Evolutionary conservation across 805 yeast species (phyloP), one percentile per base, ranked within the genome.

Genomic region (Wickerhamiella vanderwaltii): DNA sequence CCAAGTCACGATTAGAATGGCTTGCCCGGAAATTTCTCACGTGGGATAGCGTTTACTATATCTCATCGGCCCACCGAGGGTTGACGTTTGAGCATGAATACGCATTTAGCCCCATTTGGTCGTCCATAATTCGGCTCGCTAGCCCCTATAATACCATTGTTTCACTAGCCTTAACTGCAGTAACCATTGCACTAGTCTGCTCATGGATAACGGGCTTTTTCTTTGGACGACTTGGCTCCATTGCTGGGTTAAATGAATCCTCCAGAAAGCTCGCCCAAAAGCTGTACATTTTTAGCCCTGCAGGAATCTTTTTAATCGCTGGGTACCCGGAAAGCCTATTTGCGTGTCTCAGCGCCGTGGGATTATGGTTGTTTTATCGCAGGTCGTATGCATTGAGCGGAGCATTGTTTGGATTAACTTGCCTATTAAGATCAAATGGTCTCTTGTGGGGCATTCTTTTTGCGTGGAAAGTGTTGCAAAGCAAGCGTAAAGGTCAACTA

Each of bases 11-110:
- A 30, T 13, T 32, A 6, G 43, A 46, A 13, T 41, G 43, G 43
- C 20, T 53, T 9, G 52, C 59, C 6, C 34, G 48, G 19, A 50
- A 60, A 43, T 64, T 84, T 4, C 62, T 82, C 19, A 68, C 77
- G 3, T 88, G 97, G 97, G 98, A 88, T 57, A 68, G 78, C 1
- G 91, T 86, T 0, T 86, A 77, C 58, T 86, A 81, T 53, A 57
- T 71, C 12, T 73, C 76, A 34, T 57, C 77, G 43, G 73, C 81
- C 25, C 55, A 59, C 7, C 58, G 69, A 12, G 74, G 69, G 0
- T 61, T 67, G 1, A 57, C 62, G n/a, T 87, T 67, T 59, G 97
- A 88, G 59, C 95, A 88, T 57, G 94, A 86, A 60, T 81, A 74
- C 68, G 96, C 93, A 4, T 88, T 84, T 56, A 76, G 93, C 20